Base-by-base conservation (phyloP, 441 rosid genomes). In the Gossypium schwendimanii region DNA sequence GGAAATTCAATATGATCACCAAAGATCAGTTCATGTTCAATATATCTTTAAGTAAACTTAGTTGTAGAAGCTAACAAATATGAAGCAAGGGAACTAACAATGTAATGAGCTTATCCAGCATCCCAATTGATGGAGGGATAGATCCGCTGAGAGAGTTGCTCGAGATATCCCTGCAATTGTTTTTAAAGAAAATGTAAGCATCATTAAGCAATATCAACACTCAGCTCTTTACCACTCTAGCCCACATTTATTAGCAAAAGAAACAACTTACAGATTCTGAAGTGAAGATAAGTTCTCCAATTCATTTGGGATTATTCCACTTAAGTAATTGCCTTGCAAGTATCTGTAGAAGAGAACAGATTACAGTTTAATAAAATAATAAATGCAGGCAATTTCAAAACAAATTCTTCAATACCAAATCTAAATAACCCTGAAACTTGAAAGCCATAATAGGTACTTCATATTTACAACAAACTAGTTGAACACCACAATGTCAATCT, bases 291-390 rank as follows among this genome's bases (percentile, higher is more conserved):
- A 81, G 73, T 87, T 86, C 79, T 95, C 99, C 78, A 95, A 23
- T 81, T 88, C 97, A 80, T 88, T 76, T 49, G 99, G 99, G 76
- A 96, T 85, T 6, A 66, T 59, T 65, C 91, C 99, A 64, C 91
- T 89, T 49, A 96, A 75, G 87, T 90, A 96, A 84, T 96, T 96
- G 31, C 86, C 83, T 87, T 93, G 98, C 90, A 96, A 81, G 87
- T 77, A 86, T 79, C 99, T 95, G 87, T 68, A 79, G 47, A 76
- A 78, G 70, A 82, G 72, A 58, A 76, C 15, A 66, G 14, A 62
- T 45, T n/a, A 67, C 55, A 18, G 49, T 18, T 60, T 10, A 31
- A 80, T 26, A 39, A 67, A 59, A 50, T 58, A 73, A 10, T 36
- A 17, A 75, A 33, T 1, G 18, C 28, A 41, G 53, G 54, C 18